Percentiles rank a stretch among this genome's conserved stretches.
These are phyloP conservation scores for Camelina sativa DNA, from an alignment of 345 rosid genomes.

Conservation along the genomic window DNA sequence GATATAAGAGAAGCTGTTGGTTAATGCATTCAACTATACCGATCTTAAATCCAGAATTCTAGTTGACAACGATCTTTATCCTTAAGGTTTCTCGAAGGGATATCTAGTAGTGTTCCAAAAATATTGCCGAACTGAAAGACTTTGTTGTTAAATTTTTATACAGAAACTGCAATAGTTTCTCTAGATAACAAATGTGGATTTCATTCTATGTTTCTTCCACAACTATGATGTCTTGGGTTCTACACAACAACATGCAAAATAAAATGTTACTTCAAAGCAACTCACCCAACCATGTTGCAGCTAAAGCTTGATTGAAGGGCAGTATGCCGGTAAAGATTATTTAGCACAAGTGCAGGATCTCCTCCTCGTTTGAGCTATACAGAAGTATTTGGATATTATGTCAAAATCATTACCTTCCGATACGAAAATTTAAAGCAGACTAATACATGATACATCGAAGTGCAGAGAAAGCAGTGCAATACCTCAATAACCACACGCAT, in stretches of 20 bases:
- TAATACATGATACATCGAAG: slow-evolving; percentile 11
- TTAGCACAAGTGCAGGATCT: slow-evolving; percentile 77
- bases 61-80: background rate
- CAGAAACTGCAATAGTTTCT: slow-evolving; percentile 23
- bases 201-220: background rate
- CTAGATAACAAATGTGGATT: slow-evolving; percentile 1
- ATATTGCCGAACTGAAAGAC: background rate
- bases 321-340: slow-evolving; percentile 85
- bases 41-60: slow-evolving; percentile 2
- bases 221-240: background rate
- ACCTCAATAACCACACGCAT: slow-evolving; percentile 98
- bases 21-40: background rate
- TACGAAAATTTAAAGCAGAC: background rate
- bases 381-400: slow-evolving; percentile 3
- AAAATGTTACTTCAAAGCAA: slow-evolving; percentile 26
- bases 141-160: background rate
- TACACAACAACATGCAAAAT: slow-evolving; percentile 7
- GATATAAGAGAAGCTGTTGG: background rate
- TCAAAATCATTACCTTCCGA: slow-evolving; percentile 27
- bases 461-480: slow-evolving; percentile 31
- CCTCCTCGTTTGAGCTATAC: slow-evolving; percentile 84
- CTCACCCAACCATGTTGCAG: slow-evolving; percentile 99
- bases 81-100: background rate
- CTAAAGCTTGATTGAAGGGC: slow-evolving; percentile 95
- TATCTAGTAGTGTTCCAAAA: background rate